These are phyloP conservation scores for Colletotrichum eleusines DNA, from an alignment of 2,329 filamentous ascomycete species.

Conservation along the genomic window DNA sequence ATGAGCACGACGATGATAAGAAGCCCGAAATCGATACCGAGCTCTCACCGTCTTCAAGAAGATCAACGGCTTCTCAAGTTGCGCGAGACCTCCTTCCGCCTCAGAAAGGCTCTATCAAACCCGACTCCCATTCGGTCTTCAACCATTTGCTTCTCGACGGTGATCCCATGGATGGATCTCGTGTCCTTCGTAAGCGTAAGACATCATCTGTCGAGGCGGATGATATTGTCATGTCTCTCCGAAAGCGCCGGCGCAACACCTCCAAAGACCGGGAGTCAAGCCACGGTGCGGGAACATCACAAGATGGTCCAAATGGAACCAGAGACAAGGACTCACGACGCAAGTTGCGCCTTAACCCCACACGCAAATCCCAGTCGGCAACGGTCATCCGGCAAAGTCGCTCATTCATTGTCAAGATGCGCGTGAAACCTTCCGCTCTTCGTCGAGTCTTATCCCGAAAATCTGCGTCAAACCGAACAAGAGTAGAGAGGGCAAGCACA, in stretches of 20 bases:
- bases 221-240: constrained; percentile 63
- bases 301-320: constrained; percentile 47
- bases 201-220: constrained; percentile 77
- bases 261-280: constrained; percentile 56
- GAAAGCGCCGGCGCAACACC: constrained; percentile 66
- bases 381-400: constrained; percentile 49
- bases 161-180: constrained; percentile 80
- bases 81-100: constrained; percentile 79
- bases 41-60: constrained; percentile 57
- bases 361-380: constrained; percentile 54
- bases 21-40: constrained; percentile 12
- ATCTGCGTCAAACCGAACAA: constrained; percentile 65
- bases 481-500: constrained; percentile 52
- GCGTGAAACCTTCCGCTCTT: constrained; percentile 69
- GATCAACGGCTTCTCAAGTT: constrained; percentile 73
- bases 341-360: constrained; percentile 67
- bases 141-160: constrained; percentile 78
- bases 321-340: constrained; percentile 60
- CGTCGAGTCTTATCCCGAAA: constrained; percentile 69
- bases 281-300: constrained; percentile 51
- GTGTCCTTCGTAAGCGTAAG: constrained; percentile 86
- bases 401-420: constrained; percentile 68
- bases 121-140: constrained; percentile 82
- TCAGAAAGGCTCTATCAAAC: constrained; percentile 71
- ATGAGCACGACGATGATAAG: constrained; percentile 1